These are phyloP conservation scores for Penicillium sp. DNA, from an alignment of 2,329 filamentous ascomycete genomes.

Conservation along the genomic window DNA sequence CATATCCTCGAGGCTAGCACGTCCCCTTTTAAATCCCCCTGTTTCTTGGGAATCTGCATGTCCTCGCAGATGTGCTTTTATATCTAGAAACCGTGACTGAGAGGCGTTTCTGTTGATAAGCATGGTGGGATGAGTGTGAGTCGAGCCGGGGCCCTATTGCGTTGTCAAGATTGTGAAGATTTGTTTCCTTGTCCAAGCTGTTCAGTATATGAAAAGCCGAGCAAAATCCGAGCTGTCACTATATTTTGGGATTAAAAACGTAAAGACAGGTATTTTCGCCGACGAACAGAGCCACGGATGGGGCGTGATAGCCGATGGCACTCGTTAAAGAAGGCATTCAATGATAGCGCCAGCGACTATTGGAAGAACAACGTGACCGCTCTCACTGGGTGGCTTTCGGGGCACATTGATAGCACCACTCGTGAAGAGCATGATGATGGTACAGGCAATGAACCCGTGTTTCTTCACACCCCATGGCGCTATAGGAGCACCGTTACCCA, in stretches of 20 bases:
- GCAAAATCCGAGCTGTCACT: slow-evolving; percentile 19
- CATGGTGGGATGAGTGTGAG: too few species aligned
- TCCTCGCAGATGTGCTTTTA: too few species aligned
- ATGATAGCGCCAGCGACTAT: slow-evolving; percentile 26
- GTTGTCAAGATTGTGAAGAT: too few species aligned
- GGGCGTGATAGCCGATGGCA: slow-evolving; percentile 35
- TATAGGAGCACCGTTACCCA: slow-evolving; percentile 10
- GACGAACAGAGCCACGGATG: slow-evolving; percentile 38
- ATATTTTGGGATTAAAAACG: slow-evolving; percentile 37
- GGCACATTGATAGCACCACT: slow-evolving; percentile 26
- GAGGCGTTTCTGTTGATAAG: too few species aligned
- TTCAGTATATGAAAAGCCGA: too few species aligned
- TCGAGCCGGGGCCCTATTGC: too few species aligned
- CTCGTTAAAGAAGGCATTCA: slow-evolving; percentile 22
- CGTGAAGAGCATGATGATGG: slow-evolving; percentile 24
- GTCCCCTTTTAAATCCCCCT: too few species aligned
- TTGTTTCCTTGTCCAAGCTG: too few species aligned
- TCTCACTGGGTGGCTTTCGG: slow-evolving; percentile 24
- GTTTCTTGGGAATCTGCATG: too few species aligned
- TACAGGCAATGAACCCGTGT: slow-evolving; percentile 29
- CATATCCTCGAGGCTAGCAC: too few species aligned
- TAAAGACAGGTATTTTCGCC: slow-evolving; percentile 34
- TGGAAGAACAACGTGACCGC: slow-evolving; percentile 31
- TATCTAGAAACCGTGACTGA: too few species aligned
- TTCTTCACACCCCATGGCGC: slow-evolving; percentile 35